Conservation (phyloP, 495 filamentous ascomycete species). For the Tuber microsphaerosporum region DNA sequence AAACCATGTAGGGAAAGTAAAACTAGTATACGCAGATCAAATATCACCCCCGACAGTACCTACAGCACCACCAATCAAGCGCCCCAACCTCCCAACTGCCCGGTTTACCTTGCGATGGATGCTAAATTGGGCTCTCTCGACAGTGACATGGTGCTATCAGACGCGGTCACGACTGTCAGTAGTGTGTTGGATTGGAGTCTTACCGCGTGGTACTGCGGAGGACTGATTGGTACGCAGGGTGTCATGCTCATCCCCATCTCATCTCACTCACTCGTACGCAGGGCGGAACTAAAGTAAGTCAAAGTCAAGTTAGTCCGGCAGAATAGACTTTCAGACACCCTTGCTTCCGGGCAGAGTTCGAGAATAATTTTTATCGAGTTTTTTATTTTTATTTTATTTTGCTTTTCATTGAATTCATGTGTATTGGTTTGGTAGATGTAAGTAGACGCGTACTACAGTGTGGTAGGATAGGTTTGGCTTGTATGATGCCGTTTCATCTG, state of each 20-base stretch:
- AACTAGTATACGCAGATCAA: too few species aligned
- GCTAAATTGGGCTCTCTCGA: background rate
- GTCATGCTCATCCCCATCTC: background rate
- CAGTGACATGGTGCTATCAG: background rate
- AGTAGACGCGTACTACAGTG: background rate
- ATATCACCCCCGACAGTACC: too few species aligned
- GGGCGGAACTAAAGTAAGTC: background rate
- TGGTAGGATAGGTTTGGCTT: background rate
- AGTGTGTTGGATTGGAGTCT: background rate
- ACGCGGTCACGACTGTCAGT: background rate
- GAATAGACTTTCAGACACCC: background rate
- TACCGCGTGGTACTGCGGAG: background rate
- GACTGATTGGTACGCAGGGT: too few species aligned
- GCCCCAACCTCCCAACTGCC: background rate
- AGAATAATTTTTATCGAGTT: background rate
- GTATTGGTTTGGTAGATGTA: background rate
- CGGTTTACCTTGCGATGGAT: background rate
- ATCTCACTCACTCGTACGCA: background rate
- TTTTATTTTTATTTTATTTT: background rate
- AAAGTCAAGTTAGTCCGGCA: background rate
- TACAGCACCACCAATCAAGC: background rate
- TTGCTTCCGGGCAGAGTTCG: background rate
- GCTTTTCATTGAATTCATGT: background rate
- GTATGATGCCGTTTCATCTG: background rate
- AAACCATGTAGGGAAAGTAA: too few species aligned